Percentiles rank a stretch among this genome's conserved stretches.
Evolutionary conservation across 1,284 basidiomycete species (phyloP).

Genomic region (Ceratobasidium sp.): DNA sequence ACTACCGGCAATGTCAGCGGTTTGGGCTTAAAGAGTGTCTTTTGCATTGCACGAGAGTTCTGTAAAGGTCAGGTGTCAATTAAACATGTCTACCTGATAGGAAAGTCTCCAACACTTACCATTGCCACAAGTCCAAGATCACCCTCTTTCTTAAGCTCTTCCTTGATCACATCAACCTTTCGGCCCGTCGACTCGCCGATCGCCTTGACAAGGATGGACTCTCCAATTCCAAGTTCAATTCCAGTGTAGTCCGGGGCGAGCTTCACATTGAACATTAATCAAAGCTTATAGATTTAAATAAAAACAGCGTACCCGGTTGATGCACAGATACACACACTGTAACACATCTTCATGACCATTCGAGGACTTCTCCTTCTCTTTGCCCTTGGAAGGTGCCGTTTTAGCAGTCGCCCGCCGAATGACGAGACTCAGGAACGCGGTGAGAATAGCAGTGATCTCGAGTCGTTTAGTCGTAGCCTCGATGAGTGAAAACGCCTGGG

Average conservation of each 20-base stretch:
- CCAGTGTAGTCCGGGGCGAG: slow-evolving; percentile 96
- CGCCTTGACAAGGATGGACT: slow-evolving; percentile 93
- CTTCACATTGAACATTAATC: slow-evolving; percentile 56
- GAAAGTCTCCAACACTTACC: slow-evolving; percentile 60
- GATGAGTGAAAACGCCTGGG: slow-evolving; percentile 89
- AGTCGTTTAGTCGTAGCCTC: slow-evolving; percentile 96
- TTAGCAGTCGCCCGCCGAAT: slow-evolving; percentile 82
- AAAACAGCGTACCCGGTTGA: slow-evolving; percentile 80
- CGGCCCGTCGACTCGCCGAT: slow-evolving; percentile 95
- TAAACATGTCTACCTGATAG: neutral
- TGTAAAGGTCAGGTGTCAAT: slow-evolving; percentile 52
- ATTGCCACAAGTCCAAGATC: slow-evolving; percentile 96
- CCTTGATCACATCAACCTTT: slow-evolving; percentile 83
- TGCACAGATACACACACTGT: slow-evolving; percentile 94
- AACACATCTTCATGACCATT: slow-evolving; percentile 63
- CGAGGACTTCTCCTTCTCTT: slow-evolving; percentile 10
- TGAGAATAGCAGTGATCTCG: slow-evolving; percentile 91
- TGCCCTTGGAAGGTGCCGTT: slow-evolving; percentile 60
- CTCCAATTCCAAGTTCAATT: slow-evolving; percentile 96
- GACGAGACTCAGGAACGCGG: slow-evolving; percentile 88
- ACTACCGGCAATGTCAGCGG: slow-evolving; percentile 88
- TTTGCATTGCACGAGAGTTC: slow-evolving; percentile 94
- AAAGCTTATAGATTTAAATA: slow-evolving; percentile 4
- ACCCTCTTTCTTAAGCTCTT: slow-evolving; percentile 92
- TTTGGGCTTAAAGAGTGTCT: slow-evolving; percentile 95